phyloP scores from a whole-genome alignment of 108 stramenopile species.

The Cyclotella distinguenda region DNA sequence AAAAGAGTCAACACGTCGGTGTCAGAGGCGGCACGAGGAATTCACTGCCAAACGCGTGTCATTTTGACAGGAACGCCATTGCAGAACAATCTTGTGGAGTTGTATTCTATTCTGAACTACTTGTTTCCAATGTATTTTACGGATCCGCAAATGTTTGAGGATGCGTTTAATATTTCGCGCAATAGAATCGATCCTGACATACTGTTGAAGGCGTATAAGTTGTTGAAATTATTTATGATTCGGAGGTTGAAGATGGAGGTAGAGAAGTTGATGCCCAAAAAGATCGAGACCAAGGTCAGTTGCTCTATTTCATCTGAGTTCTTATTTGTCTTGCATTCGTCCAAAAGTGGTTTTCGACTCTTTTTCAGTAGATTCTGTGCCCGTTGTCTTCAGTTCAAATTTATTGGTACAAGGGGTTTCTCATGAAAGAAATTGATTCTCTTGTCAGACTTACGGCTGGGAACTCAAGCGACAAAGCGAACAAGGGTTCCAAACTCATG shows the following conservation, averaged over 20 bases:
- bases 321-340: not conserved
- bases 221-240: conserved; percentile 72
- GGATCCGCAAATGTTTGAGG: conserved; percentile 61
- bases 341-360: not conserved
- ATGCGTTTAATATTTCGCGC: conserved; percentile 74
- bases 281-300: conserved; percentile 70
- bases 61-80: conserved; percentile 88
- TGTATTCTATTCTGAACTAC: conserved; percentile 71
- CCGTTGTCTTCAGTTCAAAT: conserved; percentile 58
- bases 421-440: conserved; percentile 61
- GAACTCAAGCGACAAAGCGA: conserved; percentile 14
- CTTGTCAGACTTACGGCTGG: conserved; percentile 29
- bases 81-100: conserved; percentile 82
- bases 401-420: conserved; percentile 65
- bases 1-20: conserved; percentile 58
- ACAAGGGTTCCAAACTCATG: conserved; percentile 5
- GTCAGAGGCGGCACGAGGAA: conserved; percentile 48
- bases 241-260: conserved; percentile 71
- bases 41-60: conserved; percentile 51
- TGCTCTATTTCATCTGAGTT: not conserved
- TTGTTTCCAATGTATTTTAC: conserved; percentile 64
- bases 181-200: conserved; percentile 60
- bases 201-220: conserved; percentile 61
- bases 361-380: conserved; percentile 48
- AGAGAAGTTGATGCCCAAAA: conserved; percentile 65